Conservation (phyloP, 1,284 basidiomycete genomes). For the Cutaneotrichosporon arboriforme region DNA sequence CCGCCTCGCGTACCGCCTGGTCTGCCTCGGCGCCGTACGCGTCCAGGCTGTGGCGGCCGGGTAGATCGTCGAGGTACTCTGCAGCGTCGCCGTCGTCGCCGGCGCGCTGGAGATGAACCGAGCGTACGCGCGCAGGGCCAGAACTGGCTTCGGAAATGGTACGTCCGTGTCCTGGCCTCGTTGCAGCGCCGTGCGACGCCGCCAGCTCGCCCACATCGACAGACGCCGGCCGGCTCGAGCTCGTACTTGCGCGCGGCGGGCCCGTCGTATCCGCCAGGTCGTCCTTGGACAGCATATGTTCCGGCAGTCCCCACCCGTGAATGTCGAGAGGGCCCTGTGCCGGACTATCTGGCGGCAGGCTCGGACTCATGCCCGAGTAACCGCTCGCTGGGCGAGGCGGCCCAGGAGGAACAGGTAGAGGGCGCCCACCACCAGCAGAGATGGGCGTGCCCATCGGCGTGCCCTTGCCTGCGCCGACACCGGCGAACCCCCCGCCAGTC, state of each 20-base stretch:
- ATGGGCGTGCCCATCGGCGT: background rate
- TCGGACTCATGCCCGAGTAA: background rate
- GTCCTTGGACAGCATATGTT: conserved; percentile 1
- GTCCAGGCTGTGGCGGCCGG: conserved; percentile 1
- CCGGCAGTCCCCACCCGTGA: background rate
- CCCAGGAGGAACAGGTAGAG: background rate
- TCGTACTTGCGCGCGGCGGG: background rate
- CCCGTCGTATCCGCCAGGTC: background rate
- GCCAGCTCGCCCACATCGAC: background rate
- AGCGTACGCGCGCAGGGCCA: conserved; percentile 7
- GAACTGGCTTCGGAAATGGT: conserved; percentile 11
- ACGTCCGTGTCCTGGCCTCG: background rate
- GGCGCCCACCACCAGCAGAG: background rate
- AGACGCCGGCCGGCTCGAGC: background rate
- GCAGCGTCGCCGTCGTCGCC: conserved; percentile 3
- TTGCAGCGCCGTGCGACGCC: conserved; percentile 3
- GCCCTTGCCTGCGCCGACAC: background rate
- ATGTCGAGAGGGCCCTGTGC: too few species aligned
- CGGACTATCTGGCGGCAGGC: background rate
- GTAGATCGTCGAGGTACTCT: conserved; percentile 8
- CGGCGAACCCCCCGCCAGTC: background rate
- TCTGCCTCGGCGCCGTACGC: conserved; percentile 3
- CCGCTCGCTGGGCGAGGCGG: background rate
- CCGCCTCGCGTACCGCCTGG: conserved; percentile 3
- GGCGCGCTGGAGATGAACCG: conserved; percentile 21